These are phyloP conservation scores for Taiwanofungus camphoratus DNA, from an alignment of 1,284 basidiomycete genomes.

Conservation along the genomic window DNA sequence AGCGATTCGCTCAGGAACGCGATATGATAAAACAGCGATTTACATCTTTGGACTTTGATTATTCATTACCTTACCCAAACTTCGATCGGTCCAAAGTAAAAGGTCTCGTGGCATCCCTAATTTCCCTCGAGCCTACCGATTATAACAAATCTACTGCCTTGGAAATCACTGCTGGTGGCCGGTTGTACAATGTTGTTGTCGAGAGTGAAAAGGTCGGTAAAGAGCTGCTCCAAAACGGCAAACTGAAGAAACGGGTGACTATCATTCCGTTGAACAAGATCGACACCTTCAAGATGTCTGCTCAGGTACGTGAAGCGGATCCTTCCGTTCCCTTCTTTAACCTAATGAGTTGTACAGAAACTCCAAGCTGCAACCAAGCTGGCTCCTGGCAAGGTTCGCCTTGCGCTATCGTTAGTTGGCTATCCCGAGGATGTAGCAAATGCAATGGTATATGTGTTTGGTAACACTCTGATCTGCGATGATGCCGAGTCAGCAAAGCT, in stretches of 20 bases:
- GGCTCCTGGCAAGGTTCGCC: constrained; percentile 80
- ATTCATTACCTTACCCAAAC: constrained; percentile 69
- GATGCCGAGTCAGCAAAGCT: constrained; percentile 86
- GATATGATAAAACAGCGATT: constrained; percentile 70
- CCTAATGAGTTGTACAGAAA: constrained; percentile 45
- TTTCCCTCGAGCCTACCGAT: constrained; percentile 68
- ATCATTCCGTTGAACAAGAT: constrained; percentile 96
- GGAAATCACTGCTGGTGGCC: constrained; percentile 89
- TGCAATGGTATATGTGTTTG: constrained; percentile 95
- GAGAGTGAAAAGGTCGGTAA: constrained; percentile 88
- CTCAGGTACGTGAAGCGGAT: constrained; percentile 47
- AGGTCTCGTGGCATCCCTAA: constrained; percentile 86
- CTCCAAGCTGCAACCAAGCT: constrained; percentile 68
- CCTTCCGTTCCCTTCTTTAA: constrained; percentile 1
- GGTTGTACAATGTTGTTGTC: constrained; percentile 94
- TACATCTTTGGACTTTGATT: constrained; percentile 80
- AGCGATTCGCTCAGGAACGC: constrained; percentile 46
- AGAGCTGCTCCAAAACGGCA: constrained; percentile 78
- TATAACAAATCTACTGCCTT: constrained; percentile 84
- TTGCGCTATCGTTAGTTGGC: constrained; percentile 84
- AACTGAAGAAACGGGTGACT: constrained; percentile 86
- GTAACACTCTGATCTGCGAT: constrained; percentile 88
- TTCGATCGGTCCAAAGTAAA: constrained; percentile 90
- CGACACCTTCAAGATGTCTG: constrained; percentile 59
- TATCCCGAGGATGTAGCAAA: constrained; percentile 82